Evolutionary conservation across 495 filamentous ascomycete genomes (phyloP).

Genomic region (Trypethelium eluteriae): DNA sequence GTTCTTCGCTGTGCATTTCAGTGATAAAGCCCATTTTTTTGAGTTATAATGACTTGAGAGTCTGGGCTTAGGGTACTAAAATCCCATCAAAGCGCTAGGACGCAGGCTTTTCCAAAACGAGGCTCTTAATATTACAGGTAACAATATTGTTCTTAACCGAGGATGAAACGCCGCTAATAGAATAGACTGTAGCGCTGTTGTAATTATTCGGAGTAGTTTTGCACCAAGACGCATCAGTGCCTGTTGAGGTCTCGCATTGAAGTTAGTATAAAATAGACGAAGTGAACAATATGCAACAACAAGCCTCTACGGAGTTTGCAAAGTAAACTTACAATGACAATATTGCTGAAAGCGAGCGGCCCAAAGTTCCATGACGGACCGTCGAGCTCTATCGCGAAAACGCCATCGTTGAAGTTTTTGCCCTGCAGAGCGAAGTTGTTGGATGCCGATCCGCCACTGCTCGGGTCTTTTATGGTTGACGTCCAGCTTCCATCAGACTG

Average conservation of each 20-base stretch:
- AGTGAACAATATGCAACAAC: slow-evolving; percentile 2
- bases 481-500: slow-evolving; percentile 11
- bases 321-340: slow-evolving; percentile 35
- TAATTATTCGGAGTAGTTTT: slow-evolving; percentile 35
- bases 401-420: slow-evolving; percentile 39
- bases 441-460: slow-evolving; percentile 7
- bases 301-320: neutral
- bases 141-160: slow-evolving; percentile 32
- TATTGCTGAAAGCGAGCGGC: slow-evolving; percentile 34
- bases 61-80: neutral
- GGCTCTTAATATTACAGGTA: slow-evolving; percentile 33
- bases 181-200: slow-evolving; percentile 33
- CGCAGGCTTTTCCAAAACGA: slow-evolving; percentile 26
- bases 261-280: neutral
- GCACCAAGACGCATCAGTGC: slow-evolving; percentile 26
- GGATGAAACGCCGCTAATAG: slow-evolving; percentile 29
- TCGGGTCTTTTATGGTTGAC: slow-evolving; percentile 3
- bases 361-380: slow-evolving; percentile 38
- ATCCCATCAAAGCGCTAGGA: neutral
- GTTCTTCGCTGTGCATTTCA: slow-evolving; percentile 4
- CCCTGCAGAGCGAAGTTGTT: slow-evolving; percentile 11
- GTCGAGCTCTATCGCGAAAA: slow-evolving; percentile 38
- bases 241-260: slow-evolving; percentile 17
- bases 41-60: neutral
- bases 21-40: neutral